phyloP scores from a whole-genome alignment of 495 filamentous ascomycete species.

The Penicillium roqueforti region DNA sequence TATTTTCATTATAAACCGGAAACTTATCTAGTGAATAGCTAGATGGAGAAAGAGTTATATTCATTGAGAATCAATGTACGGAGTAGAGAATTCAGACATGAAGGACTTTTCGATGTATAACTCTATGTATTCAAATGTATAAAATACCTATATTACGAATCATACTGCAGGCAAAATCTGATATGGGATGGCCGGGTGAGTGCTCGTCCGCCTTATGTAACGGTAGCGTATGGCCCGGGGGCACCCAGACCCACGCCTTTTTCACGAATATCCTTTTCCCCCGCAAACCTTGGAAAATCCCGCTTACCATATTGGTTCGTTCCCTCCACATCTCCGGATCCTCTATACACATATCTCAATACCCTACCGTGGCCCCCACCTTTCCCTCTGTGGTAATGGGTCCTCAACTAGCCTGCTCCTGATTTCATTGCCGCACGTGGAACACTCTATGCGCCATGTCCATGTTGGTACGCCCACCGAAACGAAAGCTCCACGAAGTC shows the following conservation, averaged over 20 bases:
- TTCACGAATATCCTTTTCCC: slow-evolving; percentile 2
- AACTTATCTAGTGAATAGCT: too few relatives aligned
- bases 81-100: too few relatives aligned
- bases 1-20: too few relatives aligned
- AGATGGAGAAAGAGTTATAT: too few relatives aligned
- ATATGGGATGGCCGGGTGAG: too few relatives aligned
- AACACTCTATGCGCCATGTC: slow-evolving; percentile 27
- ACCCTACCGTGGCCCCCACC: neutral
- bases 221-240: neutral
- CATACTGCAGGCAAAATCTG: too few relatives aligned
- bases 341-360: neutral
- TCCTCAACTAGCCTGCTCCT: slow-evolving; percentile 7
- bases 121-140: too few relatives aligned
- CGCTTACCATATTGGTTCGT: slow-evolving; percentile 7
- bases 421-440: slow-evolving; percentile 3
- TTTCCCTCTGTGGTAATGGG: slow-evolving; percentile 12
- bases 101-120: too few relatives aligned
- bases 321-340: neutral
- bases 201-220: slow-evolving; percentile 19
- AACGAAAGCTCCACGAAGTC: slow-evolving; percentile 35
- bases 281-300: slow-evolving; percentile 12
- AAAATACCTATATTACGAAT: too few relatives aligned
- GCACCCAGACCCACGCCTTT: neutral
- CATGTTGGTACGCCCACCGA: slow-evolving; percentile 34
- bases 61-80: too few relatives aligned